Evolutionary conservation across 345 rosid species (phyloP).

Genomic region (Salix koriyanagi): DNA sequence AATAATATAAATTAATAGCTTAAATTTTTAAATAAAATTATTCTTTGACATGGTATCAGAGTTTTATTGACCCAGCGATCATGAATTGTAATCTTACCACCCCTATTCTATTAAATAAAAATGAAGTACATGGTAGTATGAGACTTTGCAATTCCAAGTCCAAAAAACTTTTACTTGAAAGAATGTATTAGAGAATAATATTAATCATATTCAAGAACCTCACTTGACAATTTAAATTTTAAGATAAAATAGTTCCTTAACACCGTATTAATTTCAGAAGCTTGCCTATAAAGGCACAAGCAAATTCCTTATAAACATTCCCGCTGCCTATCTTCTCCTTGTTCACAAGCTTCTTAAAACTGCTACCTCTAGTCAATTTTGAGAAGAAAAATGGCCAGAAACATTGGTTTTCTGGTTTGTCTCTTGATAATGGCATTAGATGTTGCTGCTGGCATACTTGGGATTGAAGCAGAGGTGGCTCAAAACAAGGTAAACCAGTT

Average conservation of each 20-base stretch:
- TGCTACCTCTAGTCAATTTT: not conserved
- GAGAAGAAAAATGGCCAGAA: slow-evolving; percentile 20
- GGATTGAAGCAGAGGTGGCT: slow-evolving; percentile 53
- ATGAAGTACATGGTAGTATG: accelerated
- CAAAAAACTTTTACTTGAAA: too few species aligned
- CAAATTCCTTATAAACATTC: slow-evolving; percentile 4
- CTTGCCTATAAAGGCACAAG: not conserved
- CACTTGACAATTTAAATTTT: too few species aligned
- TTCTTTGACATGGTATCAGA: too few species aligned
- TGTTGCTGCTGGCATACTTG: slow-evolving; percentile 49
- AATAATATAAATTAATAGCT: too few species aligned
- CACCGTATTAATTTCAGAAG: not conserved
- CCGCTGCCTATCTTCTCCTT: slow-evolving; percentile 7
- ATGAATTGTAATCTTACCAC: too few species aligned
- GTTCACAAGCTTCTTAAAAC: not conserved
- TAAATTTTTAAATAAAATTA: too few species aligned
- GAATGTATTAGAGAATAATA: too few species aligned
- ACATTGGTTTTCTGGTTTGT: slow-evolving; percentile 36
- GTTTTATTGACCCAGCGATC: too few species aligned
- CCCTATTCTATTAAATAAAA: too few species aligned
- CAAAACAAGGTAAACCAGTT: slow-evolving; percentile 42
- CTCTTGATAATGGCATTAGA: slow-evolving; percentile 51
- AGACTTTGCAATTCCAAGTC: too few species aligned
- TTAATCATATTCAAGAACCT: too few species aligned
- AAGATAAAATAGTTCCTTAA: too few species aligned